These are phyloP conservation scores for Aureobasidium vineae DNA, from an alignment of 2,329 filamentous ascomycete genomes.

Conservation along the genomic window DNA sequence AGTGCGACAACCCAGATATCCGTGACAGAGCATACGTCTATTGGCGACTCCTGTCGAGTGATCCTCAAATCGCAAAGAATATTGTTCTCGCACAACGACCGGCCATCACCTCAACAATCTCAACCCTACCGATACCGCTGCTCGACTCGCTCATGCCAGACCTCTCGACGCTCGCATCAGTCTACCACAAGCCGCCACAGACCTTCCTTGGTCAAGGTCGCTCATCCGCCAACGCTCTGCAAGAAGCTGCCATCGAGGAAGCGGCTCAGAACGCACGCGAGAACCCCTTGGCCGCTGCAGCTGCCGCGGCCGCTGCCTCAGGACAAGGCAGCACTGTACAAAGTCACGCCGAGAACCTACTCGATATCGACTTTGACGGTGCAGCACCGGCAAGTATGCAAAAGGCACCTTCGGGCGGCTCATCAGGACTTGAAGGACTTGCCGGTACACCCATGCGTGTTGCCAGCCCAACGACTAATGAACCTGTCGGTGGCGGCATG, in stretches of 20 bases:
- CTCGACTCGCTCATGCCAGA: conserved; percentile 89
- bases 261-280: conserved; percentile 88
- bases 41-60: conserved; percentile 92
- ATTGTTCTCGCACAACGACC: conserved; percentile 94
- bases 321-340: conserved; percentile 54
- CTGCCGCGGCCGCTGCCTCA: conserved; percentile 63
- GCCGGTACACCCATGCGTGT: conserved; percentile 67
- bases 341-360: conserved; percentile 86
- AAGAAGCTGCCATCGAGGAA: conserved; percentile 93
- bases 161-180: conserved; percentile 90
- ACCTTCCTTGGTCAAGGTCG: conserved; percentile 96
- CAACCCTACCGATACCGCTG: conserved; percentile 75
- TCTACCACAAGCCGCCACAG: conserved; percentile 97
- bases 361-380: conserved; percentile 96
- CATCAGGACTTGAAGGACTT: conserved; percentile 54
- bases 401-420: conserved; percentile 54
- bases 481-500: conserved; percentile 55
- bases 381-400: conserved; percentile 85
- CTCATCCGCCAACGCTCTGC: conserved; percentile 90
- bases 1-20: conserved; percentile 97
- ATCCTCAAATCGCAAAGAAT: conserved; percentile 86
- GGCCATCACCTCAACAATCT: conserved; percentile 90
- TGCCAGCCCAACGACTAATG: conserved; percentile 58
- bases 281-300: conserved; percentile 88
- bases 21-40: conserved; percentile 97